These are phyloP conservation scores for Physcomitrellopsis africana DNA, from an alignment of 225 moss, liverwort and hornwort species.

Conservation along the genomic window DNA sequence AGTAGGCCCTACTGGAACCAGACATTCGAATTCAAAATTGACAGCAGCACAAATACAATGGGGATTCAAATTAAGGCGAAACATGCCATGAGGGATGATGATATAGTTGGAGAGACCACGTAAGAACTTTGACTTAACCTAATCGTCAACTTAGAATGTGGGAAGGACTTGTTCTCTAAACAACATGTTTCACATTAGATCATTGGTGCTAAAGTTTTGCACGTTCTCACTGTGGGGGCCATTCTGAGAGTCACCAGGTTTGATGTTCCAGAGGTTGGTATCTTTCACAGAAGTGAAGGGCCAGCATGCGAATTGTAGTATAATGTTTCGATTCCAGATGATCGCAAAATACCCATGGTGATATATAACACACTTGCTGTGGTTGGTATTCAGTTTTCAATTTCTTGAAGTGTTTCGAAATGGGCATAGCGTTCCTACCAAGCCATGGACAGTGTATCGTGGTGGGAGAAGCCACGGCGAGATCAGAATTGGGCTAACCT, in stretches of 20 bases:
- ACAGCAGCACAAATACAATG: constrained; percentile 37
- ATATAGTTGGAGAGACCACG: constrained; percentile 37
- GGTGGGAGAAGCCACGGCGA: constrained; percentile 31
- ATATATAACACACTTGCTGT: background rate
- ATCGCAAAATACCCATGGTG: too few relatives aligned
- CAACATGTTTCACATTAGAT: background rate
- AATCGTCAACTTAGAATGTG: background rate
- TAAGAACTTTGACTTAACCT: constrained; percentile 18
- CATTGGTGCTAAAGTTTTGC: background rate
- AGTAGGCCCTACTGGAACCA: constrained; percentile 45
- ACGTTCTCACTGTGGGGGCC: background rate
- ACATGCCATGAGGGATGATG: constrained; percentile 39
- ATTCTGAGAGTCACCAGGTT: background rate
- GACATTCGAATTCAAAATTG: constrained; percentile 48
- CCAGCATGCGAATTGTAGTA: background rate
- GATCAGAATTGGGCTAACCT: constrained; percentile 39
- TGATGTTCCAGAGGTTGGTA: background rate
- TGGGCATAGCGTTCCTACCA: constrained; percentile 22
- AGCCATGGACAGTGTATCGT: constrained; percentile 36
- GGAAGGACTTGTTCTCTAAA: background rate
- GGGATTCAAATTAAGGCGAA: constrained; percentile 37
- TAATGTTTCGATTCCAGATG: too few relatives aligned
- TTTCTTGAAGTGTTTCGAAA: constrained; percentile 43
- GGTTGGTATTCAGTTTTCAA: constrained; percentile 32
- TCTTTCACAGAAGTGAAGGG: background rate